Evolutionary conservation across 352 stramenopile genomes (phyloP), one percentile per base, ranked within the genome.

Genomic region (Pythium phragmiticola): DNA sequence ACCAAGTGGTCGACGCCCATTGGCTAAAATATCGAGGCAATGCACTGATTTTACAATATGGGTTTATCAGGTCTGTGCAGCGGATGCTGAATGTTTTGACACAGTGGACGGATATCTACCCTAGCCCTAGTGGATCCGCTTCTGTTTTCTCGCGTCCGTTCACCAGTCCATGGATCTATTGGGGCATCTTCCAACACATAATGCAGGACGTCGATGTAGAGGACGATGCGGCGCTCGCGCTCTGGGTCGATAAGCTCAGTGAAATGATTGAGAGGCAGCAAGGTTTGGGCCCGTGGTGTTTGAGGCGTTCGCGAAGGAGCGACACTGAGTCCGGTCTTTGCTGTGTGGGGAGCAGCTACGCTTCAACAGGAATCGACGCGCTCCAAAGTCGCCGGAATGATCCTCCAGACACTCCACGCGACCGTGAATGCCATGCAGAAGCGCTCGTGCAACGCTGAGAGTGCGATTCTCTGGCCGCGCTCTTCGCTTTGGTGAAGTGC

Each of bases 211-310:
- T 60, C 1, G 37, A 60, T 4, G 28, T 64, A 21, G 58, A 65
- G 30, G 52, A 72, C 41, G 57, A 49, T 12, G 26, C 21, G 5
- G 47, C 52, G 56, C 65, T 73, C 23, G n/a, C 19, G 65, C 34
- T 57, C 14, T 80, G 70, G 74, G 72, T 84, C 51, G 70, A 79
- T 12, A 77, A 82, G 62, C 72, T 86, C 45, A 51, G 43, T 14
- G 59, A 72, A 9, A 74, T 72, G 45, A 55, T 82, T 0, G 57
- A 72, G 50, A 63, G 43, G 1, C 66, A 74, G 33, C 56, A 69
- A 45, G 21, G 66, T 69, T 21, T 19, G 36, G 34, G 11, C 34
- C 1, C 49, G 7, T 26, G 23, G 19, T 21, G 13, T 3, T 28
- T 7, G 36, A 4, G 14, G 36, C 26, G 7, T 7, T 21, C 19